Percentiles rank a stretch among this genome's conserved stretches.
These are phyloP conservation scores for Clonostachys byssicola DNA, from an alignment of 2,329 filamentous ascomycete species.

Conservation along the genomic window DNA sequence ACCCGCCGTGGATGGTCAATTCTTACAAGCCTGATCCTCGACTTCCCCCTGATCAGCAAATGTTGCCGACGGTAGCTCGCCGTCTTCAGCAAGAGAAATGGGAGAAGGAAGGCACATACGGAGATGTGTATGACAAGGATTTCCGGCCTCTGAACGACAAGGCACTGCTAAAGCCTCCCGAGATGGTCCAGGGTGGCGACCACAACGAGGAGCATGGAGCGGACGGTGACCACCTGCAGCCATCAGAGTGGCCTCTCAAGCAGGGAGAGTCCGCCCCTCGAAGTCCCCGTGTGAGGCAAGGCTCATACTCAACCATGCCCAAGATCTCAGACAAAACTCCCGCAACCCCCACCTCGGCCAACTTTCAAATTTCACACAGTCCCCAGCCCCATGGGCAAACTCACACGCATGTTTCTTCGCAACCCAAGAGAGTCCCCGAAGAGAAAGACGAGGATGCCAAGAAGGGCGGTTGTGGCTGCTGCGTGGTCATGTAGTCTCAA, in stretches of 20 bases:
- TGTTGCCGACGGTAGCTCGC: conserved; percentile 89
- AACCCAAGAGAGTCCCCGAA: conserved; percentile 2
- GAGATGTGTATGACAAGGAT: conserved; percentile 80
- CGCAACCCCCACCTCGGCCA: conserved; percentile 12
- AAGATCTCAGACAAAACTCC: conserved; percentile 39
- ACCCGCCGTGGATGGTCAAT: conserved; percentile 90
- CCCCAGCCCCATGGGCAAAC: too few species aligned
- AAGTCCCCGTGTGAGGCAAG: conserved; percentile 38
- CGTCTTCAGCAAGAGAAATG: conserved; percentile 91
- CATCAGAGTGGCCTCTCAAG: conserved; percentile 55
- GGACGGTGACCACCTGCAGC: conserved; percentile 9
- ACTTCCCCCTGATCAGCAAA: conserved; percentile 89
- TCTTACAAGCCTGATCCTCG: conserved; percentile 96
- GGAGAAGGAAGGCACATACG: conserved; percentile 87
- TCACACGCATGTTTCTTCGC: too few species aligned
- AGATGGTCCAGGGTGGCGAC: conserved; percentile 14
- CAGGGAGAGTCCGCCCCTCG: conserved; percentile 29
- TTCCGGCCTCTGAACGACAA: conserved; percentile 79
- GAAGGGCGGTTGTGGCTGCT: conserved; percentile 43
- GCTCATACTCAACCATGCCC: conserved; percentile 59
- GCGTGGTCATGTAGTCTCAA: conserved; percentile 38
- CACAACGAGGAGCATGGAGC: conserved; percentile 19
- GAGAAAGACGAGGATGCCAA: conserved; percentile 21
- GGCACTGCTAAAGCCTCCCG: conserved; percentile 39
- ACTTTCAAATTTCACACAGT: conserved; percentile 2